Evolutionary conservation across 2,329 filamentous ascomycete genomes (phyloP), one percentile per base, ranked within the genome.

Genomic region (Diaporthe citrichinensis): DNA sequence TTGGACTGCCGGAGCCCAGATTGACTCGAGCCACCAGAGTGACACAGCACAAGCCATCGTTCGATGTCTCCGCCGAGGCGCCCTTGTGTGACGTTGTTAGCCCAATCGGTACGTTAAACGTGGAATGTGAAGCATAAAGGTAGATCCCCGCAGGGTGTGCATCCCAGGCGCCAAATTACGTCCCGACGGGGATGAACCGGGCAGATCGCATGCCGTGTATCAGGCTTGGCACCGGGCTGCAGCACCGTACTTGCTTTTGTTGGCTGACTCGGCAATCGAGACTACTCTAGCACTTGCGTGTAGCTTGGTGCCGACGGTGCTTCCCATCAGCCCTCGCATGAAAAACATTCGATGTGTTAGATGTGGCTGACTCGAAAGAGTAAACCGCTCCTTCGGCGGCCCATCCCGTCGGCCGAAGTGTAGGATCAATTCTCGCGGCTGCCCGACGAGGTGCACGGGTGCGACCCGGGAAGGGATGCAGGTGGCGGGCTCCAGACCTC

Each of bases 291-390:
- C 59, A 41, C 41, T 34, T 72, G 57, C 44, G 58, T 55, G 46
- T 44, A 62, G 31, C 34, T n/a, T 65, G 9, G 55, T 44, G 58
- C 25, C 58, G 31, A 36, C 71, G 46, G 51, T 41, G n/a, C 34
- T 73, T 65, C 49, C 58, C 49, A 53, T 58, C 10, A 31, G 39
- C 34, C 28, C 44, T 36, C 51, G 71, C 74, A 74, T 61, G 23
- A 31, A 39, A 74, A 74, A 71, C 74, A 74, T 76, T 62, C 74
- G 74, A 76, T 74, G 65, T 71, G 39, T 31, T 57, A 59, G 36
- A 65, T 71, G 71, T 74, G 55, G 65, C 71, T 76, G 57, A 74
- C 39, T 49, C 65, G 62, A 55, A 59, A 53, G 46, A 51, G 34
- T 55, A 41, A 39, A 57, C 15, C 44, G n/a, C 34, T 25, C 31